Evolutionary conservation across 805 yeast genomes (phyloP).

Genomic region (Lipomyces japonicus): DNA sequence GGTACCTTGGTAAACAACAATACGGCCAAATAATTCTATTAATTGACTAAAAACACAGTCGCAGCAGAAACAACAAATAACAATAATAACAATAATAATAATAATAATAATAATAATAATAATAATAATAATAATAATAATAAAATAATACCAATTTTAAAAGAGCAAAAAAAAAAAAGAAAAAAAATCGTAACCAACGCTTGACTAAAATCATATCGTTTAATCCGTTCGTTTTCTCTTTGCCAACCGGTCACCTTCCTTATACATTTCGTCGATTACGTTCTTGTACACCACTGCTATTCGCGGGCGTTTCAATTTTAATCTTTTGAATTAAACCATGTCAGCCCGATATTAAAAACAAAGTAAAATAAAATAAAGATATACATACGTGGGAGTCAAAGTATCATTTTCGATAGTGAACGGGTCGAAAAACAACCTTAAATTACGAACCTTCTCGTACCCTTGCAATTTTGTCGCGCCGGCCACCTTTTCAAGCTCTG

Average conservation of each 20-base stretch:
- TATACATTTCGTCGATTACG: slow-evolving; percentile 44
- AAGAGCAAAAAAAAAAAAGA: background rate
- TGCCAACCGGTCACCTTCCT: slow-evolving; percentile 41
- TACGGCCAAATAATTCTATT: too few species aligned
- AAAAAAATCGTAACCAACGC: background rate
- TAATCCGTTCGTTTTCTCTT: background rate
- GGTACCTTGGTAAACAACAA: too few species aligned
- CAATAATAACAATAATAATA: too few species aligned
- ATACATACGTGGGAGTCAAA: slow-evolving; percentile 56
- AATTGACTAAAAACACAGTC: too few species aligned
- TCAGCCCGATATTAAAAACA: background rate
- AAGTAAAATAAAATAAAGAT: background rate
- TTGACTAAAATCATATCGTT: background rate
- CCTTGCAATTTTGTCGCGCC: slow-evolving; percentile 48
- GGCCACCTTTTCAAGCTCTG: slow-evolving; percentile 41
- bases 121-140: too few species aligned
- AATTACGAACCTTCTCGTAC: slow-evolving; percentile 59
- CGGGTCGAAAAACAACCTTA: slow-evolving; percentile 54
- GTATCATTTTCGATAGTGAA: slow-evolving; percentile 57
- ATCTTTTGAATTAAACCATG: slow-evolving; percentile 1
- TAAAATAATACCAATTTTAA: background rate
- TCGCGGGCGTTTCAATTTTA: slow-evolving; percentile 51
- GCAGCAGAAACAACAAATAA: too few species aligned
- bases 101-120: too few species aligned
- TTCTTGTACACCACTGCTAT: slow-evolving; percentile 45